phyloP scores from a whole-genome alignment of 2,329 filamentous ascomycete species.

The Beauveria sp. region DNA sequence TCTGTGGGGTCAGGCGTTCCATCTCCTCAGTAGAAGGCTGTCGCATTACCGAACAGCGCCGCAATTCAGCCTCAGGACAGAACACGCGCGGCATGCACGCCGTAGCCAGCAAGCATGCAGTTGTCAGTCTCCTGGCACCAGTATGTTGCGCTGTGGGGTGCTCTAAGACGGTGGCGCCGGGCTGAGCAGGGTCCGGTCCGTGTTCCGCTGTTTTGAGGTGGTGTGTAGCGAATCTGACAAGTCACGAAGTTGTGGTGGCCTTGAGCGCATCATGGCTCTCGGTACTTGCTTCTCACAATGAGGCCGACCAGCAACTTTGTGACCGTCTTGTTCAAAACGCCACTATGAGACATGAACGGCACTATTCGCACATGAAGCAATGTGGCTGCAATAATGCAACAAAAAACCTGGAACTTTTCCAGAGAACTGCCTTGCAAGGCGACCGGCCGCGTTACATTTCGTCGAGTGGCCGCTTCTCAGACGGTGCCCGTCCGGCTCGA shows the following conservation, averaged over 20 bases:
- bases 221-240: conserved; percentile 8
- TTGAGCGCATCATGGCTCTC: neutral
- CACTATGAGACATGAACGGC: neutral
- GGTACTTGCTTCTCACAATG: neutral
- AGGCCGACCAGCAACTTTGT: neutral
- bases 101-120: too few species aligned
- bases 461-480: neutral
- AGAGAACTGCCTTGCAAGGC: neutral
- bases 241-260: neutral
- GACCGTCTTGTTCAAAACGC: neutral
- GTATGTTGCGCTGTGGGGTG: neutral
- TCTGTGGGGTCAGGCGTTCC: too few species aligned
- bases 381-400: conserved; percentile 1
- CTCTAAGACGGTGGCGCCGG: conserved; percentile 6
- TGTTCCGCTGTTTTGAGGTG: conserved; percentile 2
- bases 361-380: neutral
- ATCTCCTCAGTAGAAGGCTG: neutral
- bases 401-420: neutral
- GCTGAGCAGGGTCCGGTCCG: conserved; percentile 10
- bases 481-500: neutral
- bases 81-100: neutral
- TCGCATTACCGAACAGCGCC: neutral
- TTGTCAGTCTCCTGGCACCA: too few species aligned
- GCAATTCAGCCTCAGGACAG: neutral
- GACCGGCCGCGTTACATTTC: neutral